These are phyloP conservation scores for Penicillium herquei DNA, from an alignment of 495 filamentous ascomycete genomes.

Conservation along the genomic window DNA sequence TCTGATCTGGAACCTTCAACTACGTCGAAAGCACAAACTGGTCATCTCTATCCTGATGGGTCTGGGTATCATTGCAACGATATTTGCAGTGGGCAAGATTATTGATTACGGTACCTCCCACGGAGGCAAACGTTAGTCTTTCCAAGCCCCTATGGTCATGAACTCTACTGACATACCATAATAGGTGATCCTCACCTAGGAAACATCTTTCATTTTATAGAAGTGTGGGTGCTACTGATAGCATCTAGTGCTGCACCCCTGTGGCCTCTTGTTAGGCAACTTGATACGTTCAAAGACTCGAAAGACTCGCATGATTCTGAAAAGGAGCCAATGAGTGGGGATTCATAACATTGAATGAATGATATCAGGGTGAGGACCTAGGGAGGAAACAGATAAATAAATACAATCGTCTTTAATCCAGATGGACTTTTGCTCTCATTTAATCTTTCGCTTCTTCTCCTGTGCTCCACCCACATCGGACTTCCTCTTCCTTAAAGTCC, in stretches of 20 bases:
- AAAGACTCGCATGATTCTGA: too few species aligned
- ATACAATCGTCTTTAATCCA: too few species aligned
- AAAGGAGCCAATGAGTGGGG: too few species aligned
- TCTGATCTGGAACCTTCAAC: neutral
- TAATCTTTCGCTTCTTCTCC: too few species aligned
- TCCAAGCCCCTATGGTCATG: neutral
- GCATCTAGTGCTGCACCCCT: neutral
- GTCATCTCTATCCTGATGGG: neutral
- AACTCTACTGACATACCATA: neutral
- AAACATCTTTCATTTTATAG: neutral
- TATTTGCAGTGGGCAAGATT: neutral
- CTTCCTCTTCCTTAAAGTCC: too few species aligned
- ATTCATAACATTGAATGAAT: too few species aligned
- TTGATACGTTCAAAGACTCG: neutral
- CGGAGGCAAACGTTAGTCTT: neutral
- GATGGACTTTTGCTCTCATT: too few species aligned
- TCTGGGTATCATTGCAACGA: neutral
- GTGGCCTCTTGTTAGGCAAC: constrained; percentile 1
- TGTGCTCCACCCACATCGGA: too few species aligned
- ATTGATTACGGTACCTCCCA: neutral
- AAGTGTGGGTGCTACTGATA: neutral
- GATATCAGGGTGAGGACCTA: too few species aligned
- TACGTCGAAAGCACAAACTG: neutral
- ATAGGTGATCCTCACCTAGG: neutral
- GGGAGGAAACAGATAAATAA: too few species aligned